Evolutionary conservation across 768 basidiomycete genomes (phyloP).

Genomic region (Polyporus arcularius): DNA sequence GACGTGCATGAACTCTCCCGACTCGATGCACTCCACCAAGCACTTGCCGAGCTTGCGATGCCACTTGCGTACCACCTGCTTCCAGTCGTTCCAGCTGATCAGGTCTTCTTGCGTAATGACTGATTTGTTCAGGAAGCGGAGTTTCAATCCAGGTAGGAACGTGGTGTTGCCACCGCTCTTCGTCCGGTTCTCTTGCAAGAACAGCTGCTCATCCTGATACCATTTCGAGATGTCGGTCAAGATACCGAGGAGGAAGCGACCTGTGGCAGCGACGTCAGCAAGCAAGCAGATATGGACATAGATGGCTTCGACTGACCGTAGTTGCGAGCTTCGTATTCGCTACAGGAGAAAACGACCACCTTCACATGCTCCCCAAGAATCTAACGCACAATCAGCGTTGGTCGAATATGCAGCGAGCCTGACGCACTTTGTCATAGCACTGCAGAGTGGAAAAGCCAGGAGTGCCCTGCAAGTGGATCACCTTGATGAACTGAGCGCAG

Average conservation of each 20-base stretch:
- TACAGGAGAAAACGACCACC: slow-evolving; percentile 86
- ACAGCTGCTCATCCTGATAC: slow-evolving; percentile 75
- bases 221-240: slow-evolving; percentile 78
- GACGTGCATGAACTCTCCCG: slow-evolving; percentile 94
- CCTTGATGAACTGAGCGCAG: slow-evolving; percentile 87
- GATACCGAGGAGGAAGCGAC: slow-evolving; percentile 83
- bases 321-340: slow-evolving; percentile 94
- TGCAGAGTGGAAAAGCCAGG: slow-evolving; percentile 83
- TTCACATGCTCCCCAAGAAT: slow-evolving; percentile 84
- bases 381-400: slow-evolving; percentile 39
- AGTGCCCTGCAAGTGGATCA: slow-evolving; percentile 87
- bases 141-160: slow-evolving; percentile 71
- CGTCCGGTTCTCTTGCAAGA: slow-evolving; percentile 68
- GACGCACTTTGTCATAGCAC: slow-evolving; percentile 77
- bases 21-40: slow-evolving; percentile 78
- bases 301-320: slow-evolving; percentile 58
- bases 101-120: slow-evolving; percentile 50
- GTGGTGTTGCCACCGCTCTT: slow-evolving; percentile 61
- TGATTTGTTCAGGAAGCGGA: slow-evolving; percentile 45
- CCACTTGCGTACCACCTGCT: slow-evolving; percentile 78
- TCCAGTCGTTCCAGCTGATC: slow-evolving; percentile 71
- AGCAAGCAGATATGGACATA: not conserved
- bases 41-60: slow-evolving; percentile 76
- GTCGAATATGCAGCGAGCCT: not conserved
- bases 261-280: slow-evolving; percentile 40